phyloP scores from a whole-genome alignment of 225 moss, liverwort and hornwort genomes.

The Thuidium tamariscinum region DNA sequence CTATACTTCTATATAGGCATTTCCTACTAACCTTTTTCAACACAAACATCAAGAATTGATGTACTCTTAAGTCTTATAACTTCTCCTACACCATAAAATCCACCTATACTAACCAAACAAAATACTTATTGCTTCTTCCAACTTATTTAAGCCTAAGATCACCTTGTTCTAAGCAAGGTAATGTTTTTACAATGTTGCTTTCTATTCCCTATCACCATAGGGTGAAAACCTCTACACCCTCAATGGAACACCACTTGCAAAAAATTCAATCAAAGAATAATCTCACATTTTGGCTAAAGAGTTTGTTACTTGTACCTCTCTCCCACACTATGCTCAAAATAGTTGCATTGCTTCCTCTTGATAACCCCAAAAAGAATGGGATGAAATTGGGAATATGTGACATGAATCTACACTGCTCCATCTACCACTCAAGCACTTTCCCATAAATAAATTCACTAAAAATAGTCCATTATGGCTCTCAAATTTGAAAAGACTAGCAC shows the following conservation, averaged over 20 bases:
- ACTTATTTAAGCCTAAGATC: background rate
- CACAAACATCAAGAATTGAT: background rate
- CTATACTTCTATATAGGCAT: no score
- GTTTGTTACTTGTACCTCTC: background rate
- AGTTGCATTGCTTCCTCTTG: background rate
- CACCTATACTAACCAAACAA: background rate
- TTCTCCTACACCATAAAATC: background rate
- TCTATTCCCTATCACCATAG: background rate
- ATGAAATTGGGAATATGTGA: background rate
- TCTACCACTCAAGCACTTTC: background rate
- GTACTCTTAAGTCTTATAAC: background rate
- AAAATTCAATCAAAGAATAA: background rate
- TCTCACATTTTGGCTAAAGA: background rate
- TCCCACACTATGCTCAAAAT: no score
- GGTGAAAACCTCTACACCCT: background rate
- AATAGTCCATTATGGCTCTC: background rate
- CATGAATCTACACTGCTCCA: background rate
- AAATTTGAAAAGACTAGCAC: background rate
- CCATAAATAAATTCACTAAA: background rate
- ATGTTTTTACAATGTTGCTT: background rate
- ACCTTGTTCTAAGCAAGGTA: rapidly evolving
- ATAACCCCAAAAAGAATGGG: background rate
- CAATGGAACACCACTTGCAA: background rate
- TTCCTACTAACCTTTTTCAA: background rate
- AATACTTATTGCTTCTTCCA: background rate